phyloP scores from a whole-genome alignment of 1,284 basidiomycete species.

The Jaminaea rosea region DNA sequence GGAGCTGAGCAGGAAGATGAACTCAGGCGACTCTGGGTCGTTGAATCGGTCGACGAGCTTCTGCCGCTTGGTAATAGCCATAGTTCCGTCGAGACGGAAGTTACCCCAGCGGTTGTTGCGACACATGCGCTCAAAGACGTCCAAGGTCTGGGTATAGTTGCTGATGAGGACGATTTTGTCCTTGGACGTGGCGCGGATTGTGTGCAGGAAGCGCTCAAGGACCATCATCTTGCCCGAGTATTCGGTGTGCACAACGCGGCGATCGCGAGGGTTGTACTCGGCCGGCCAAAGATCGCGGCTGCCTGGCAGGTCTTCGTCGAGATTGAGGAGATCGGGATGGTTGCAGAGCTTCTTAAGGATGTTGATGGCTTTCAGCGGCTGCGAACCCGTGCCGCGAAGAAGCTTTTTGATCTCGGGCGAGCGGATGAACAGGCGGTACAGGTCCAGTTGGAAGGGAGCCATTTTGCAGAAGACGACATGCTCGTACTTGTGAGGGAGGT shows the following conservation, averaged over 20 bases:
- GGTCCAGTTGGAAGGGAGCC: constrained; percentile 74
- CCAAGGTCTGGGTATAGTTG: constrained; percentile 95
- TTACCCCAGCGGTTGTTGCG: constrained; percentile 65
- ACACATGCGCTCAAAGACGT: constrained; percentile 54
- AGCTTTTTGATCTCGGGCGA: constrained; percentile 89
- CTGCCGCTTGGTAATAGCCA: constrained; percentile 87
- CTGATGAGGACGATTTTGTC: constrained; percentile 99
- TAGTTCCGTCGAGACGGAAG: constrained; percentile 85
- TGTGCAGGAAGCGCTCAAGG: constrained; percentile 57
- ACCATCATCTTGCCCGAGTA: constrained; percentile 62
- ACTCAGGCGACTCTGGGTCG: constrained; percentile 86
- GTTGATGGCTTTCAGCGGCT: constrained; percentile 93
- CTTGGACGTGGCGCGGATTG: constrained; percentile 45
- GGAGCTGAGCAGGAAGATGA: constrained; percentile 91
- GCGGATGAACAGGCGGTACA: constrained; percentile 87
- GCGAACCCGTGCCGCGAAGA: constrained; percentile 79
- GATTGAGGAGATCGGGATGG: constrained; percentile 83
- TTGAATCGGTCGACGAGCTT: constrained; percentile 98
- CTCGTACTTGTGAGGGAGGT: constrained; percentile 96
- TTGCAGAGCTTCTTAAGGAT: constrained; percentile 96
- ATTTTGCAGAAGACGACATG: constrained; percentile 94
- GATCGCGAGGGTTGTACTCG: constrained; percentile 59
- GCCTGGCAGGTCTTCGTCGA: constrained; percentile 77
- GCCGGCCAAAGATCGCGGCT: constrained; percentile 75
- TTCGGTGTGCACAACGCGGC: constrained; percentile 29